Evolutionary conservation across 345 rosid species (phyloP).

Genomic region (Gossypium sturtianum): DNA sequence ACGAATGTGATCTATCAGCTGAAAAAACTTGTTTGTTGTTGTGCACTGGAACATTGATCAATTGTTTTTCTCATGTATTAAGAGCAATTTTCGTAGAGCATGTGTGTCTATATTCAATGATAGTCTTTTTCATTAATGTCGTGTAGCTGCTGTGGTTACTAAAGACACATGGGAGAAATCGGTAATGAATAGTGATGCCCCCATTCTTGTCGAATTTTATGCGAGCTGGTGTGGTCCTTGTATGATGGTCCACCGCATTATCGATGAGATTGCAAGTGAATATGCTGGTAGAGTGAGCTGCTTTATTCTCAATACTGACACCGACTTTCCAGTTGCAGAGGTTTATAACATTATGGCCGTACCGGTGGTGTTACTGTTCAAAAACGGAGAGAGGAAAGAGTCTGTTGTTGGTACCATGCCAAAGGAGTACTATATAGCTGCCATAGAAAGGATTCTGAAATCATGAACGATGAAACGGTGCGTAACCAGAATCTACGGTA

Average conservation of each 20-base stretch:
- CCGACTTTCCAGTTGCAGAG: slow-evolving; percentile 61
- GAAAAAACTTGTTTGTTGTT: neutral
- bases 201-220: slow-evolving; percentile 81
- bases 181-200: slow-evolving; percentile 52
- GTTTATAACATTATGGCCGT: slow-evolving; percentile 78
- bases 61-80: neutral
- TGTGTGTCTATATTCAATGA: neutral
- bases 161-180: slow-evolving; percentile 56
- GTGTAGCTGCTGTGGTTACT: slow-evolving; percentile 57
- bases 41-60: neutral
- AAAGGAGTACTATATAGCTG: slow-evolving; percentile 74
- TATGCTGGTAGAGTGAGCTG: slow-evolving; percentile 66
- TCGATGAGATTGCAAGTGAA: slow-evolving; percentile 74
- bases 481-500: neutral
- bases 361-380: slow-evolving; percentile 78
- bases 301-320: slow-evolving; percentile 67
- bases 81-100: neutral
- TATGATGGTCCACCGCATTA: slow-evolving; percentile 53
- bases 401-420: slow-evolving; percentile 91
- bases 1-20: neutral
- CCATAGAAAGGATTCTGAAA: slow-evolving; percentile 75
- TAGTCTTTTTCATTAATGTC: neutral
- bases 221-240: slow-evolving; percentile 86
- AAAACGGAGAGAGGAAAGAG: slow-evolving; percentile 74
- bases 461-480: slow-evolving; percentile 22